Evolutionary conservation across 2,329 filamentous ascomycete genomes (phyloP).

Genomic region (Paecilomyces sp.): DNA sequence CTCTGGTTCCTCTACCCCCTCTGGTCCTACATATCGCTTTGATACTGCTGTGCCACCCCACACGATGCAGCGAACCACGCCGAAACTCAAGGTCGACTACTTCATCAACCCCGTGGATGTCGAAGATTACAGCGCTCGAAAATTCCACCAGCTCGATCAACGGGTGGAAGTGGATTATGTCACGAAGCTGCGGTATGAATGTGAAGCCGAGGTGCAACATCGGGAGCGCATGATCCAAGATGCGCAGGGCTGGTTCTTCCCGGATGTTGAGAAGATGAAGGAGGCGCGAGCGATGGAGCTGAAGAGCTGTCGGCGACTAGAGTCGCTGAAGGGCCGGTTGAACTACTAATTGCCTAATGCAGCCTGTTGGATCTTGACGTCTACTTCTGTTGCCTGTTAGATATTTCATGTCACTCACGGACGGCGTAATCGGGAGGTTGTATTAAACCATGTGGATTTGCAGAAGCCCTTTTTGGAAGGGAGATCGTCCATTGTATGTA

Average conservation of each 20-base stretch:
- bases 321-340: conserved; percentile 37
- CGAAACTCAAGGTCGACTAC: conserved; percentile 69
- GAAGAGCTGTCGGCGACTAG: conserved; percentile 52
- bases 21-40: conserved; percentile 68
- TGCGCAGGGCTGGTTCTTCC: conserved; percentile 81
- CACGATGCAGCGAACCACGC: conserved; percentile 66
- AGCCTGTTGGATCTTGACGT: conserved; percentile 4
- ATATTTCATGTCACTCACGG: not conserved
- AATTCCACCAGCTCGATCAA: conserved; percentile 68
- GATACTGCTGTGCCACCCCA: conserved; percentile 63
- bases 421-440: not conserved
- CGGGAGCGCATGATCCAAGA: conserved; percentile 65
- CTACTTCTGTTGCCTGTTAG: not conserved
- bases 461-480: not conserved
- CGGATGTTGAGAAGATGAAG: conserved; percentile 71
- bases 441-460: conserved; percentile 4
- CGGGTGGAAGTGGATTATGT: conserved; percentile 70
- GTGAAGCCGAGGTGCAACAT: conserved; percentile 63
- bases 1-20: conserved; percentile 45
- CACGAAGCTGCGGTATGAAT: conserved; percentile 59
- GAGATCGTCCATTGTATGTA: not conserved
- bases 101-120: conserved; percentile 77
- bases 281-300: conserved; percentile 57
- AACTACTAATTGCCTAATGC: conserved; percentile 17
- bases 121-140: conserved; percentile 58